Conservation (phyloP, 108 stramenopile species). For the Cyclostephanos tholiformis region DNA sequence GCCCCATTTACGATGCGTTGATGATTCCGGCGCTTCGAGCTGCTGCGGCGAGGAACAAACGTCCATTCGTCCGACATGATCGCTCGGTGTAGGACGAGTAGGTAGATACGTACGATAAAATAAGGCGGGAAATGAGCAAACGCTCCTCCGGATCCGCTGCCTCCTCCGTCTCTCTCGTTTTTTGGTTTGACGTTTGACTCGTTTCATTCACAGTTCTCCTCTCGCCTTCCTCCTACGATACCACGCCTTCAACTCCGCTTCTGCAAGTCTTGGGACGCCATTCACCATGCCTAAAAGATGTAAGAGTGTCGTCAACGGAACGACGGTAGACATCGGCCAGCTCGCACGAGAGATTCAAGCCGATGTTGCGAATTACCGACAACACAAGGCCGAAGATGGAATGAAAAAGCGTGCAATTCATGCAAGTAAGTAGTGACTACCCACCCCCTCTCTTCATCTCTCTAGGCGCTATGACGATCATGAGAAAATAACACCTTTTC, state of each 20-base stretch:
- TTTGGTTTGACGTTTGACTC: too few species aligned
- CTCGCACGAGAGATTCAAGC: constrained; percentile 42
- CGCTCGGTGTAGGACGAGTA: too few species aligned
- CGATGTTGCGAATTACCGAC: constrained; percentile 30
- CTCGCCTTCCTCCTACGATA: too few species aligned
- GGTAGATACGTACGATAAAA: too few species aligned
- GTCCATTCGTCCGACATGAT: constrained; percentile 31
- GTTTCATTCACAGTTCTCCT: too few species aligned
- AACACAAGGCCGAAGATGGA: constrained; percentile 34
- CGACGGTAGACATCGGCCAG: constrained; percentile 23
- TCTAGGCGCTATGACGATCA: not conserved
- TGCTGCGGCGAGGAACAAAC: constrained; percentile 15
- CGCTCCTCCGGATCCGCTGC: too few species aligned
- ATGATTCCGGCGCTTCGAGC: constrained; percentile 15
- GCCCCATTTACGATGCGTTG: constrained; percentile 3
- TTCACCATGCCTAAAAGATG: constrained; percentile 4
- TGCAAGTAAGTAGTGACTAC: constrained; percentile 14
- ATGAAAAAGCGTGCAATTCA: constrained; percentile 54
- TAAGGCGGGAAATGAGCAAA: too few species aligned
- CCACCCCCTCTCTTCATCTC: not conserved
- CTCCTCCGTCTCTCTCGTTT: too few species aligned
- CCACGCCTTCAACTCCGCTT: not conserved
- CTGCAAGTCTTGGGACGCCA: not conserved
- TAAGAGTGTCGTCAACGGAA: constrained; percentile 33
- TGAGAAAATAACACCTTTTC: not conserved